phyloP scores from a whole-genome alignment of 176 grass and related monocot genomes.

The Bothriochloa decipiens region DNA sequence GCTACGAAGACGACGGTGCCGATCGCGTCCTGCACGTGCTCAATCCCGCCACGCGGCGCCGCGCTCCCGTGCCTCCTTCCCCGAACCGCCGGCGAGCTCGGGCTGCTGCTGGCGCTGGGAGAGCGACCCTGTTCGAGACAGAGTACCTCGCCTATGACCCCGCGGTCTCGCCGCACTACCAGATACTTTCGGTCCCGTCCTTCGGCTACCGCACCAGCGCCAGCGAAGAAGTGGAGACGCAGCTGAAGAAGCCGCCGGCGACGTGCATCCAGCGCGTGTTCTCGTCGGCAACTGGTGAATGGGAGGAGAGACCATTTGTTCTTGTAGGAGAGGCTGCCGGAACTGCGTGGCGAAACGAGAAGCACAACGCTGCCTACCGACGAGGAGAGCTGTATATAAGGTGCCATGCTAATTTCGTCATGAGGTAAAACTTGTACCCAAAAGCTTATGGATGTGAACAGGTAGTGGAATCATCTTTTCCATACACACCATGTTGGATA shows the following conservation, averaged over 20 bases:
- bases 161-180: no score
- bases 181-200: no score
- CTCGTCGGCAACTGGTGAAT: not conserved
- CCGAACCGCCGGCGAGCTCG: no score
- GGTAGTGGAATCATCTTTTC: not conserved
- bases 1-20: no score
- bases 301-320: not conserved
- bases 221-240: not conserved
- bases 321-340: not conserved
- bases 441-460: not conserved
- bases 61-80: no score
- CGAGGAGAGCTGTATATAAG: not conserved
- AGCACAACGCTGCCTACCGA: not conserved
- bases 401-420: not conserved
- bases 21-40: no score
- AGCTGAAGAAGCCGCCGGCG: conserved; percentile 3
- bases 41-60: no score
- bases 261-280: not conserved
- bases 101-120: no score
- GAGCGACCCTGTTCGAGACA: no score
- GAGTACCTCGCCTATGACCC: no score
- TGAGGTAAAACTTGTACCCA: not conserved
- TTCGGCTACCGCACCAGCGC: no score
- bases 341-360: not conserved
- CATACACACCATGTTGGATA: not conserved